Evolutionary conservation across 163 green algal genomes (phyloP), one percentile per base, ranked within the genome.

Genomic region (Chlorella variabilis): DNA sequence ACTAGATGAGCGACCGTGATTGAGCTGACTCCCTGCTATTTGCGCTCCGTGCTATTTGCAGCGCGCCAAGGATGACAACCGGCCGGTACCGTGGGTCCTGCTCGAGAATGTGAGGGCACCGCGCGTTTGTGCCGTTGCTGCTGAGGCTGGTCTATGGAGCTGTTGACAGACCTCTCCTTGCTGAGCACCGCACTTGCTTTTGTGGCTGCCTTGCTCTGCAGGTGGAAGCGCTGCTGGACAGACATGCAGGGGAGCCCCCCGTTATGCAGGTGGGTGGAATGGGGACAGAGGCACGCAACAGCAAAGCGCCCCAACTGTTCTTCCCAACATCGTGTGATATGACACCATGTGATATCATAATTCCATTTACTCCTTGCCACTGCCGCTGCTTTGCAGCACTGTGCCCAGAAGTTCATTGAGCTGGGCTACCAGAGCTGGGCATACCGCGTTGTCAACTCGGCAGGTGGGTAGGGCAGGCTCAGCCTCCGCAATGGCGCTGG

Each of bases 361-460:
- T n/a, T n/a, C n/a, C n/a, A n/a, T n/a, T n/a, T n/a, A 54, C 45
- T 54, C 18, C 23, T 6, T 63, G 54, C 54, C 54, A 33, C 20
- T 63, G 54, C 15, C 54, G 54, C 54, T 36, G 51, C 66, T 9
- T 15, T 49, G 71, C 66, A 92, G 59, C 83, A 83, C 42, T 78
- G 96, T 21, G 81, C 87, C 5, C 80, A 83, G 27, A 82, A 89
- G 33, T 80, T 98, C 17, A 91, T 96, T 77, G 36, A 69, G 17
- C 75, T 98, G 59, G 94, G 93, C 5, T 98, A 97, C 79, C 70
- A 73, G 33, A 92, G 75, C 79, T 97, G 92, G 95, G 91, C 94
- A 11, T 90, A 97, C 59, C 82, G 94, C 0, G 87, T 95, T 2
- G 68, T 96, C 76, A 91, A 91, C 63, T 87, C 86, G 20, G 89